phyloP scores from a whole-genome alignment of 1,284 basidiomycete genomes.

The Microstroma glucosiphilum region DNA sequence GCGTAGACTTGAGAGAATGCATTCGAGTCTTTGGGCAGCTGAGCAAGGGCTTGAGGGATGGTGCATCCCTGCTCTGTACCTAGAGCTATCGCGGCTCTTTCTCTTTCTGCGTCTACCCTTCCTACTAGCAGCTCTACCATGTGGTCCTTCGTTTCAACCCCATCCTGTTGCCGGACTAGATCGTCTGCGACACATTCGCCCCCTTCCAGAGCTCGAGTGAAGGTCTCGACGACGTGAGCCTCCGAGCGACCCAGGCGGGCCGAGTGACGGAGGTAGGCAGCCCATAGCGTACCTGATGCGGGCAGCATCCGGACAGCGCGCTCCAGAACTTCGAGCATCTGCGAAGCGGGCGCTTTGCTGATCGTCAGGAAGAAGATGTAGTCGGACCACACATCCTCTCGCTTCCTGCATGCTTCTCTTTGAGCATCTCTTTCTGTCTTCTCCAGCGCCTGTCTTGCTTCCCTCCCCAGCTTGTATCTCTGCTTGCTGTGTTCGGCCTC shows the following conservation, averaged over 20 bases:
- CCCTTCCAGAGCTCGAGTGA: conserved; percentile 18
- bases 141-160: conserved; percentile 15
- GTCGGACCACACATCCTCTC: conserved; percentile 40
- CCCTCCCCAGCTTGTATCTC: conserved; percentile 3
- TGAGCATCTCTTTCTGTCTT: not conserved
- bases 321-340: conserved; percentile 24
- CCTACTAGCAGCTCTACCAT: conserved; percentile 34
- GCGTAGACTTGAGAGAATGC: conserved; percentile 42
- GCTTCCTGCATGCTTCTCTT: conserved; percentile 14
- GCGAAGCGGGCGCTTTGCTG: conserved; percentile 19
- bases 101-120: conserved; percentile 42
- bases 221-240: conserved; percentile 31
- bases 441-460: conserved; percentile 3
- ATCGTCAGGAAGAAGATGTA: conserved; percentile 19
- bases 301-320: conserved; percentile 30
- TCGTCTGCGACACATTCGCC: conserved; percentile 12
- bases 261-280: conserved; percentile 28
- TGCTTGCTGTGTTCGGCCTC: conserved; percentile 5
- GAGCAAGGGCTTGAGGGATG: conserved; percentile 19
- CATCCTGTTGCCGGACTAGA: conserved; percentile 2
- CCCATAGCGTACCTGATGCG: conserved; percentile 23
- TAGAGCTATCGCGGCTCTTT: conserved; percentile 24
- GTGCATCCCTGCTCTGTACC: conserved; percentile 16
- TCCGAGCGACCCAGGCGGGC: conserved; percentile 26
- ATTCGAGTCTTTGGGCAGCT: conserved; percentile 25